These are phyloP conservation scores for Myriangium duriaei DNA, from an alignment of 2,329 filamentous ascomycete genomes.

Conservation along the genomic window DNA sequence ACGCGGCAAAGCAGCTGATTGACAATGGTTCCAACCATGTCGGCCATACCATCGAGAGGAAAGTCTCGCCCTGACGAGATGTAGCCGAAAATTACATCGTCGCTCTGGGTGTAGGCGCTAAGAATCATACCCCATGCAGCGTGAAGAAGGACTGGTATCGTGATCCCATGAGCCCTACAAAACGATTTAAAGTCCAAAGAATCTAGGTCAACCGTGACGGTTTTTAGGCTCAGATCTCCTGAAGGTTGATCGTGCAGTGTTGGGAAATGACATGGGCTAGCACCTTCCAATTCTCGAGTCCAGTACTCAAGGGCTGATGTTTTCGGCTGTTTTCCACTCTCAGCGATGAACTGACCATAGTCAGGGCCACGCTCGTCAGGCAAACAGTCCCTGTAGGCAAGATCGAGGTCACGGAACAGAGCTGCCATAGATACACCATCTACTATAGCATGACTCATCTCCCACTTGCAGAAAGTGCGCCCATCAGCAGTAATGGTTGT, in stretches of 20 bases:
- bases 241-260: neutral
- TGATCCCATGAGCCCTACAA: neutral
- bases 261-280: neutral
- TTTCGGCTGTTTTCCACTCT: neutral
- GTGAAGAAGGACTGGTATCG: conserved; percentile 1
- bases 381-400: neutral
- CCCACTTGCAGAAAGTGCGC: neutral
- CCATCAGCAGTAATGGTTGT: neutral
- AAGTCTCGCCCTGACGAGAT: neutral
- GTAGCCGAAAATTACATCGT: conserved; percentile 5
- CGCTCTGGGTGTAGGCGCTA: neutral
- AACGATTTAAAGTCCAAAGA: neutral
- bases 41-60: neutral
- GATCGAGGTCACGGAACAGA: neutral
- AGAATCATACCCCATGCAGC: conserved; percentile 4
- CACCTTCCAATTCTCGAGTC: neutral
- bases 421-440: neutral
- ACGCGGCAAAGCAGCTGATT: neutral
- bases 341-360: neutral
- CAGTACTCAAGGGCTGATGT: neutral
- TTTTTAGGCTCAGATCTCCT: neutral
- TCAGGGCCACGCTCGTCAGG: neutral
- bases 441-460: neutral
- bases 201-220: neutral
- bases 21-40: neutral